Base-by-base conservation (phyloP, 345 rosid genomes). In the Alliaria petiolata region DNA sequence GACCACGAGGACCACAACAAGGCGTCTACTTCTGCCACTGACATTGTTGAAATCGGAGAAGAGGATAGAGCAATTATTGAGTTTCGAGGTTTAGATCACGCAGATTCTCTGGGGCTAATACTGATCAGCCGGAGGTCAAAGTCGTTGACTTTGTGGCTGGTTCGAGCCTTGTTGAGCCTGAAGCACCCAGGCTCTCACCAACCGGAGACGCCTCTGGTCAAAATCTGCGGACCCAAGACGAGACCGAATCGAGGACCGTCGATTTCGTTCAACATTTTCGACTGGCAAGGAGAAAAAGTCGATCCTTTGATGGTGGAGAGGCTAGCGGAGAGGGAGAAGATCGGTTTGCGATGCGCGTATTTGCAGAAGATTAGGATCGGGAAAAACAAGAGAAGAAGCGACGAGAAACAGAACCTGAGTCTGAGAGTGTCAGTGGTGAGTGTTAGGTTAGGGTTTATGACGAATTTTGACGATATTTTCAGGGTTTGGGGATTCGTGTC, bases 401-500 rank as follows among this genome's bases (percentile, higher is more conserved):
- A 59, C 15, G 65, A 49, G 31, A 77, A 33, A 13, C 20, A 13
- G 31, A 35, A 40, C 16, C 17, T 34, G 28, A 25, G 63, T 16
- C 16, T 22, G 10, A 81, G 84, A 33, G 61, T 83, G 43, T 65
- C 84, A 3, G 92, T 86, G 6, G 91, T 88, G 40, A 85, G 83
- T 15, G 93, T 80, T 69, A 40, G 89, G 4, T 10, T 93, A 5
- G 90, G 93, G 28, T 82, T 89, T 62, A 68, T 91, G 87, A 91
- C 91, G 19, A 83, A 84, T 67, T 93, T 91, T 58, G 95, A 87
- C 58, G 97, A 93, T 44, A 74, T 83, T 15, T 84, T 86, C 51
- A 85, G 83, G 83, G 77, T 89, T 19, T 93, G 98, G 98, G 76
- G 62, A 26, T 89, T 93, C 79, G 85, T 86, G 65, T 84, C 97